A percentile compares a stretch with the other conserved stretches of the same genome.
Conservation (phyloP, 1,139 yeast genomes). For the Pichia sp. region DNA sequence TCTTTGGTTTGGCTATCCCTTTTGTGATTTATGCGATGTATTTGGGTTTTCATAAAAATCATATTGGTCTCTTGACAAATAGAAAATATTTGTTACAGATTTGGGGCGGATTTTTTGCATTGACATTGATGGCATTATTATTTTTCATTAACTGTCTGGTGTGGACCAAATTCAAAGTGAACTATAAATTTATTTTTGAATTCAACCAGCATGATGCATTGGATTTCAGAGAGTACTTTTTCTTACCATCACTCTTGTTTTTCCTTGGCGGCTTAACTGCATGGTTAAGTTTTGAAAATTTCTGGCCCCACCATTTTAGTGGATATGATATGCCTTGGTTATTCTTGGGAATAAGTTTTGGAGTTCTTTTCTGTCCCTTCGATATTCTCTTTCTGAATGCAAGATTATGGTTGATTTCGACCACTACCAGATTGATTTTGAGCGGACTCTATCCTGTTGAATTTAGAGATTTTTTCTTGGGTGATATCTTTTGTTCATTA, state of each 20-base stretch:
- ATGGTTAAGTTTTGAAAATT: conserved; percentile 70
- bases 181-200: conserved; percentile 89
- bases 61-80: conserved; percentile 35
- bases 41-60: conserved; percentile 37
- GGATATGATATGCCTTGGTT: conserved; percentile 81
- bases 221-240: conserved; percentile 54
- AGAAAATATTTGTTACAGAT: conserved; percentile 63
- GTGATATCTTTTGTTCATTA: conserved; percentile 82
- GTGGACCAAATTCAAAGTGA: conserved; percentile 70
- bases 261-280: conserved; percentile 50
- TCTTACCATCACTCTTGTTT: conserved; percentile 54
- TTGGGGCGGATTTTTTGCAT: conserved; percentile 85
- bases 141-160: conserved; percentile 64
- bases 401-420: conserved; percentile 66
- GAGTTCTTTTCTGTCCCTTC: conserved; percentile 57
- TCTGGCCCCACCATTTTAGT: conserved; percentile 52
- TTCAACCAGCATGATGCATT: conserved; percentile 66
- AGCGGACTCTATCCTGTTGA: conserved; percentile 94
- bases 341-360: conserved; percentile 47
- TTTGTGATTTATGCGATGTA: conserved; percentile 45
- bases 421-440: conserved; percentile 61
- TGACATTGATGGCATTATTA: conserved; percentile 49
- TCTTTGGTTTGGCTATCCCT: conserved; percentile 66
- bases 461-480: conserved; percentile 86
- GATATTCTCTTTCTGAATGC: conserved; percentile 43